A percentile compares a stretch with the other conserved stretches of the same genome.
Conservation (phyloP, 768 basidiomycete species). For the Podaxis sp. region DNA sequence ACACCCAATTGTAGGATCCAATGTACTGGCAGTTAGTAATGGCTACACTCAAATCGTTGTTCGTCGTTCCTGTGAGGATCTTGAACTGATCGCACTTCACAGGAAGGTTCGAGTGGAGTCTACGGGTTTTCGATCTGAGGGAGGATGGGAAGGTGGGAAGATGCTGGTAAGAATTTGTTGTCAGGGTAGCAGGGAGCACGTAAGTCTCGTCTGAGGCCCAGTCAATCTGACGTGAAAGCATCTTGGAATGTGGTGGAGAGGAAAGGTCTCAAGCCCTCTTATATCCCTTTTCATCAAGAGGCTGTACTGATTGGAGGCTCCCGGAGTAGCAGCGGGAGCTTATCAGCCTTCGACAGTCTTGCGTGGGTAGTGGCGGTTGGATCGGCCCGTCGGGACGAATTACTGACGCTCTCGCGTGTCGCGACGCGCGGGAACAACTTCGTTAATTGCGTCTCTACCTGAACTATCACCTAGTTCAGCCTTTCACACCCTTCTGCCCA, state of each 20-base stretch:
- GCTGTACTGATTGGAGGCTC: not conserved
- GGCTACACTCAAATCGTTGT: slow-evolving; percentile 17
- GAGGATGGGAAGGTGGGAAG: not conserved
- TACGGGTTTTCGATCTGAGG: not conserved
- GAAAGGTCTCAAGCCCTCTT: not conserved
- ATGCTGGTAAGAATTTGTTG: not conserved
- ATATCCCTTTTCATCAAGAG: not conserved
- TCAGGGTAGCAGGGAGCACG: not conserved
- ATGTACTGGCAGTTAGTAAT: slow-evolving; percentile 35
- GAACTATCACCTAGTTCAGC: not conserved
- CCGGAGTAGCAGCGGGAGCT: not conserved
- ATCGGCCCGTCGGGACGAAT: not conserved
- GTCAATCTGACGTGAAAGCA: not conserved
- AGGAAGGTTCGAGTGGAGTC: not conserved
- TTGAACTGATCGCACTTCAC: slow-evolving; percentile 2
- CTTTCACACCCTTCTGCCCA: not conserved
- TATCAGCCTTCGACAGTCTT: not conserved
- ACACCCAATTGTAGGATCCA: slow-evolving; percentile 55
- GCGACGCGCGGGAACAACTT: not conserved
- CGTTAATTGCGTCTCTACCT: slow-evolving; percentile 1
- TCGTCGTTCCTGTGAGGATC: not conserved
- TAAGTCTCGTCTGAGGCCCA: not conserved
- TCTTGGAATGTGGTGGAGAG: not conserved
- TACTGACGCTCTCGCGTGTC: not conserved
- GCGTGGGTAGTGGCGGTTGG: not conserved